These are phyloP conservation scores for Malus hybrid DNA, from an alignment of 331 rosid genomes.

Conservation along the genomic window DNA sequence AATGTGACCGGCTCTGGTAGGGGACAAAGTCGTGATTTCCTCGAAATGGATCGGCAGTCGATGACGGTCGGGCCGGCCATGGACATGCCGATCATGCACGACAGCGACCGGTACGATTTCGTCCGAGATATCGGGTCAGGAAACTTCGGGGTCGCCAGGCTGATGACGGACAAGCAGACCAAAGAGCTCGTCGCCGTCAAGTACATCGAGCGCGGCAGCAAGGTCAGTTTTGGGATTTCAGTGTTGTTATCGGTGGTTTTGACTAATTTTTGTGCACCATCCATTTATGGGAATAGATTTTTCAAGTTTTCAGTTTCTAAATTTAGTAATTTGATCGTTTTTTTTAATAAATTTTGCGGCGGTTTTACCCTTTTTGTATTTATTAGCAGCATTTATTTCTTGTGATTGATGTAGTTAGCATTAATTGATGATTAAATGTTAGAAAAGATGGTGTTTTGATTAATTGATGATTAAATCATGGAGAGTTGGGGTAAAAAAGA, in stretches of 20 bases:
- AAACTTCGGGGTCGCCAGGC: conserved; percentile 8
- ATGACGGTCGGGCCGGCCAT: conserved; percentile 49
- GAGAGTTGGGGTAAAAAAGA: neutral
- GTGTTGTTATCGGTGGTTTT: neutral
- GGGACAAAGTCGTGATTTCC: conserved; percentile 6
- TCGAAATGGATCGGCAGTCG: conserved; percentile 61
- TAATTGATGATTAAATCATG: neutral
- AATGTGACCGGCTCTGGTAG: conserved; percentile 29
- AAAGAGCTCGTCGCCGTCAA: conserved; percentile 86
- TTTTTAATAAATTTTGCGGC: conserved; percentile 8
- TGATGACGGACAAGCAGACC: conserved; percentile 79
- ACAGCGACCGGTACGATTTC: conserved; percentile 79
- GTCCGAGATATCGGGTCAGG: conserved; percentile 87
- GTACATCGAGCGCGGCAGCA: conserved; percentile 86
- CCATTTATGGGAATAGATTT: conserved; percentile 7
- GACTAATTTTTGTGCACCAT: neutral
- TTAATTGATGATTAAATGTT: neutral
- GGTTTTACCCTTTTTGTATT: neutral
- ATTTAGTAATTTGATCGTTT: conserved; percentile 14
- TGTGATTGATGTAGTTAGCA: neutral
- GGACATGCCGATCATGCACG: conserved; percentile 92
- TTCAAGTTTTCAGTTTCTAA: conserved; percentile 8
- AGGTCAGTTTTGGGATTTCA: conserved; percentile 37
- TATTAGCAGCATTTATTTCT: neutral
- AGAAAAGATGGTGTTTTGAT: neutral